Conservation (phyloP, 495 filamentous ascomycete genomes). For the Massariosphaeria phaeospora region DNA sequence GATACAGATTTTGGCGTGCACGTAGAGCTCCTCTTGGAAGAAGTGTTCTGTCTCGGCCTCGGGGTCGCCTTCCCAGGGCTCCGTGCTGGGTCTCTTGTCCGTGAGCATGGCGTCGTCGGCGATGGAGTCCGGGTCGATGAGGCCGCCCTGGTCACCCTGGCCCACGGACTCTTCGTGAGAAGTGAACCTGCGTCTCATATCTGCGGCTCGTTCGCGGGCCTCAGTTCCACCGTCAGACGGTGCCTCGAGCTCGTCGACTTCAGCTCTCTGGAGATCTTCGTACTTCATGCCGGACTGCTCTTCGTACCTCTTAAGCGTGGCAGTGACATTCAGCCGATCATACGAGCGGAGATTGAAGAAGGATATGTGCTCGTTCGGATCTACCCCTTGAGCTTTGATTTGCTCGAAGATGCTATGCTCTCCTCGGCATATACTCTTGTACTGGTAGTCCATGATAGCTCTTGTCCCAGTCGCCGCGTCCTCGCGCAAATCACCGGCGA, state of each 20-base stretch:
- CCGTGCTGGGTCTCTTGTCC: slow-evolving; percentile 59
- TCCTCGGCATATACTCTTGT: slow-evolving; percentile 88
- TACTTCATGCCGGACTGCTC: slow-evolving; percentile 75
- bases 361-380: slow-evolving; percentile 76
- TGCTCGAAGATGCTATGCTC: slow-evolving; percentile 83
- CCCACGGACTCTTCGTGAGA: slow-evolving; percentile 46
- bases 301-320: slow-evolving; percentile 62
- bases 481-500: slow-evolving; percentile 82
- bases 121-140: slow-evolving; percentile 60
- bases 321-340: slow-evolving; percentile 81
- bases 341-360: slow-evolving; percentile 87
- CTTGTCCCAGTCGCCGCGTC: slow-evolving; percentile 74
- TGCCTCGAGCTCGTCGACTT: slow-evolving; percentile 81
- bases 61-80: slow-evolving; percentile 65
- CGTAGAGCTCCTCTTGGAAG: slow-evolving; percentile 91
- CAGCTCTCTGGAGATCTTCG: slow-evolving; percentile 74
- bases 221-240: slow-evolving; percentile 60
- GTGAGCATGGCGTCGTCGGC: slow-evolving; percentile 77
- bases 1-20: slow-evolving; percentile 67
- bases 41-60: slow-evolving; percentile 77
- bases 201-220: slow-evolving; percentile 43
- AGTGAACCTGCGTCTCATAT: slow-evolving; percentile 59
- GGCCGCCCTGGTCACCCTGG: slow-evolving; percentile 39
- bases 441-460: slow-evolving; percentile 98
- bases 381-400: slow-evolving; percentile 68